These are phyloP conservation scores for Phlebiopsis gigantea DNA, from an alignment of 768 basidiomycete species.

Conservation along the genomic window DNA sequence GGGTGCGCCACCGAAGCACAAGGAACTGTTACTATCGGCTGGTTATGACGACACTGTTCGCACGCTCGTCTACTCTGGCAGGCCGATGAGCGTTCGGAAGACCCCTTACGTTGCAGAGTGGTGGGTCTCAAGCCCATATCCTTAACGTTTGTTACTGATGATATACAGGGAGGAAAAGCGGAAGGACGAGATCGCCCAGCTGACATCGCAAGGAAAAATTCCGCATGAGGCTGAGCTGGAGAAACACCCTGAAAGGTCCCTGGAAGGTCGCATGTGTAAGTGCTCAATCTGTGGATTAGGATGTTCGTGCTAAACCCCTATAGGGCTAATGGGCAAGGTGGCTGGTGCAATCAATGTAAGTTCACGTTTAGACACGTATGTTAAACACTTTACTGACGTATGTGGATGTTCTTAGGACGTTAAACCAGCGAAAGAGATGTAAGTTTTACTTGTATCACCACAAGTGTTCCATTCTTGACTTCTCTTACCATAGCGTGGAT, in stretches of 20 bases:
- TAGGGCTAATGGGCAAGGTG: slow-evolving; percentile 78
- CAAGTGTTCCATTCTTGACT: slow-evolving; percentile 1
- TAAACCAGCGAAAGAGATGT: slow-evolving; percentile 84
- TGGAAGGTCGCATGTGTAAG: slow-evolving; percentile 58
- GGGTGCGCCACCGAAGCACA: slow-evolving; percentile 70
- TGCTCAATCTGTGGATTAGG: slow-evolving; percentile 3
- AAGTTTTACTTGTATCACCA: slow-evolving; percentile 23
- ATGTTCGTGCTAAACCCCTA: background rate
- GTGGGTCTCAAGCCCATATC: slow-evolving; percentile 29
- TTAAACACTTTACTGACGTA: background rate
- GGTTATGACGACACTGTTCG: slow-evolving; percentile 72
- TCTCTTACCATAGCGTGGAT: slow-evolving; percentile 52
- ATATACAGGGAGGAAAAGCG: slow-evolving; percentile 56
- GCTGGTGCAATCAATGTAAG: slow-evolving; percentile 63
- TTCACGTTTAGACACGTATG: slow-evolving; percentile 10
- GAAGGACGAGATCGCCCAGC: slow-evolving; percentile 49
- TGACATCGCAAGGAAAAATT: slow-evolving; percentile 61
- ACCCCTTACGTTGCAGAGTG: slow-evolving; percentile 77
- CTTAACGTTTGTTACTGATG: background rate
- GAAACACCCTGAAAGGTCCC: slow-evolving; percentile 59
- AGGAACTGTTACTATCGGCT: slow-evolving; percentile 59
- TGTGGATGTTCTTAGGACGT: slow-evolving; percentile 46
- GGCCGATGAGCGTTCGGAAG: slow-evolving; percentile 77
- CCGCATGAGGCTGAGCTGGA: slow-evolving; percentile 74
- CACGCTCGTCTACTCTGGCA: slow-evolving; percentile 71